These are phyloP conservation scores for Xylaria sp. DNA, from an alignment of 2,329 filamentous ascomycete genomes.

Conservation along the genomic window DNA sequence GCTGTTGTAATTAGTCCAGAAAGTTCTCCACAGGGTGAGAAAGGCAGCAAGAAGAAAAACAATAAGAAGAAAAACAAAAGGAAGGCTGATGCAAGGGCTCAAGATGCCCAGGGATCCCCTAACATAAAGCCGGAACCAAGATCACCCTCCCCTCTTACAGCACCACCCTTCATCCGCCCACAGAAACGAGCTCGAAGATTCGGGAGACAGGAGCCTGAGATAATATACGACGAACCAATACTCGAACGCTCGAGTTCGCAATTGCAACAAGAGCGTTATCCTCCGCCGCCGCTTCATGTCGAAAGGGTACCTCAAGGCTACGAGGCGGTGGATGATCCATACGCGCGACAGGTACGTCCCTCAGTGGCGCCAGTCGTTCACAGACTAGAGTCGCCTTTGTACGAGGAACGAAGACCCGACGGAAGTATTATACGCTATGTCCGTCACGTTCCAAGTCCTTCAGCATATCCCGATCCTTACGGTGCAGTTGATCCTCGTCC, in stretches of 20 bases:
- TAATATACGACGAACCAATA: constrained; percentile 59
- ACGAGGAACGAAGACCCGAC: constrained; percentile 50
- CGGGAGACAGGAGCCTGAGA: constrained; percentile 55
- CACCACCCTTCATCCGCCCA: constrained; percentile 64
- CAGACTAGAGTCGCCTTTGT: constrained; percentile 45
- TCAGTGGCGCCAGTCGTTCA: constrained; percentile 47
- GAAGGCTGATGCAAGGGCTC: constrained; percentile 62
- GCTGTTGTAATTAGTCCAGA: constrained; percentile 66
- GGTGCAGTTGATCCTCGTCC: constrained; percentile 53
- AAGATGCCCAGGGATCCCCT: constrained; percentile 60
- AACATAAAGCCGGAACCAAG: constrained; percentile 74
- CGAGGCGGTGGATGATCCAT: constrained; percentile 48
- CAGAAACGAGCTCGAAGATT: constrained; percentile 67
- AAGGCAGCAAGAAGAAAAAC: constrained; percentile 62
- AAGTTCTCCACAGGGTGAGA: constrained; percentile 67
- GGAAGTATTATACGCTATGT: constrained; percentile 51
- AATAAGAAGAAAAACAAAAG: constrained; percentile 66
- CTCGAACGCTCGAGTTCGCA: constrained; percentile 55
- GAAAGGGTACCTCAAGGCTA: constrained; percentile 50
- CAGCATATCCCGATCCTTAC: constrained; percentile 54
- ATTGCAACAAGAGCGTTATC: constrained; percentile 50
- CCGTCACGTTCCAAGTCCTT: constrained; percentile 54
- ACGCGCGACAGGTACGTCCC: constrained; percentile 46
- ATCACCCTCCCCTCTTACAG: constrained; percentile 69
- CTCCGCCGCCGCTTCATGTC: constrained; percentile 35